phyloP scores from a whole-genome alignment of 371 early-diverging fungal genomes.

The Nematocida ausubeli region DNA sequence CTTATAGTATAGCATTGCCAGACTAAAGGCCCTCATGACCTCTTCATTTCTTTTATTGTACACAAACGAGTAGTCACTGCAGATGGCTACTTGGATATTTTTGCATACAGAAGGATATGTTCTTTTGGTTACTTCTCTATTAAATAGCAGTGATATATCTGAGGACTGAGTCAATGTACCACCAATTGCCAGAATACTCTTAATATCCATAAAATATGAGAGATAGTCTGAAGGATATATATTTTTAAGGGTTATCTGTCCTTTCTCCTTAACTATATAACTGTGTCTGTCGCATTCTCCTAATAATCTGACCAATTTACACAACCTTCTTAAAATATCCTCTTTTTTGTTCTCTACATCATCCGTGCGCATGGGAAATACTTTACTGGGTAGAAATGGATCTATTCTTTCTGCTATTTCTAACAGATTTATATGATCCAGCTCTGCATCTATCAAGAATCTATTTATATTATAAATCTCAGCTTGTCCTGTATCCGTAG shows the following conservation, averaged over 20 bases:
- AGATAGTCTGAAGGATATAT: conserved; percentile 28
- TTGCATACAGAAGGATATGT: conserved; percentile 40
- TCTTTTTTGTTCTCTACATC: conserved; percentile 31
- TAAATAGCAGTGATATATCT: conserved; percentile 13
- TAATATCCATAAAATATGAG: background rate
- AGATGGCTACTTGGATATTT: conserved; percentile 21
- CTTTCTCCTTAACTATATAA: conserved; percentile 7
- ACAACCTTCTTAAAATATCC: background rate
- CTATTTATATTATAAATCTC: conserved; percentile 53
- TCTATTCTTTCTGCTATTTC: conserved; percentile 62
- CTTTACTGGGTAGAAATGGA: background rate
- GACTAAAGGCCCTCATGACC: background rate
- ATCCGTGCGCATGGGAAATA: conserved; percentile 6
- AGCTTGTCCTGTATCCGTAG: background rate
- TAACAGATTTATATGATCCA: conserved; percentile 61
- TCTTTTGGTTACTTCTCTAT: conserved; percentile 4
- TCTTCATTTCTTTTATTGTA: conserved; percentile 19
- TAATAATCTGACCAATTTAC: conserved; percentile 6
- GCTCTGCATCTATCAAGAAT: conserved; percentile 58
- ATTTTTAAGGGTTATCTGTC: background rate
- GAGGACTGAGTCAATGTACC: conserved; percentile 32
- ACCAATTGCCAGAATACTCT: conserved; percentile 38
- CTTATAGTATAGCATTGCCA: conserved; percentile 44
- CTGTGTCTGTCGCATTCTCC: conserved; percentile 42
- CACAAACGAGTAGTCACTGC: conserved; percentile 19